Evolutionary conservation across 768 basidiomycete genomes (phyloP).

Genomic region (Clitopilus hobsonii): DNA sequence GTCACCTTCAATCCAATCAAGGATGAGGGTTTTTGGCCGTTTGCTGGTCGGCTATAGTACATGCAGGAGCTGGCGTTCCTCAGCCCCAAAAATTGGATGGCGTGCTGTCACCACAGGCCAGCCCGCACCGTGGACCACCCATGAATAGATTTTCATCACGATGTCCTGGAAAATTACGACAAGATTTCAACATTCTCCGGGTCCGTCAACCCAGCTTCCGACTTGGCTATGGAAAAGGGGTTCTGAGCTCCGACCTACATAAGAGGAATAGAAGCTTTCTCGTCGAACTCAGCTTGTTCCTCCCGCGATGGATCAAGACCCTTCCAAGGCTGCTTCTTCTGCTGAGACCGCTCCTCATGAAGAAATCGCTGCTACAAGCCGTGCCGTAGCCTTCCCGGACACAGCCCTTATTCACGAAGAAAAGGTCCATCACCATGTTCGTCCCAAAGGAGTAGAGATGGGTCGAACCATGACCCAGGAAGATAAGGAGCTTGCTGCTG

Average conservation of each 20-base stretch:
- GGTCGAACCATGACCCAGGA: constrained; percentile 61
- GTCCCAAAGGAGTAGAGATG: constrained; percentile 56
- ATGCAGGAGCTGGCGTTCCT: constrained; percentile 3
- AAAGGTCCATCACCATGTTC: constrained; percentile 25
- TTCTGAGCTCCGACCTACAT: background rate
- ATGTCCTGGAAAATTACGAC: background rate
- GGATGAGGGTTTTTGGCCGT: constrained; percentile 38
- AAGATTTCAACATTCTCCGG: background rate
- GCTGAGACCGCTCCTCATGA: constrained; percentile 5
- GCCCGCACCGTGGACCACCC: background rate
- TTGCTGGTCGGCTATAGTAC: constrained; percentile 21
- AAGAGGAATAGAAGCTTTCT: background rate
- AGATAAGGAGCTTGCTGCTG: constrained; percentile 60
- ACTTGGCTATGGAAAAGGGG: background rate
- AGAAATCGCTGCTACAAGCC: constrained; percentile 29
- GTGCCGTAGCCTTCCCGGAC: constrained; percentile 49
- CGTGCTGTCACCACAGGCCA: background rate
- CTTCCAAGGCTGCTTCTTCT: background rate
- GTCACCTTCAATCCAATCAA: background rate
- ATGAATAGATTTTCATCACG: background rate
- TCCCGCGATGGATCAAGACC: background rate
- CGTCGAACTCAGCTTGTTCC: background rate
- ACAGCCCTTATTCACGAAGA: constrained; percentile 33
- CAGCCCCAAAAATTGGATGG: background rate
- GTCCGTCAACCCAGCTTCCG: background rate